Conservation (phyloP, 192 early-diverging fungal species). For the Coemansia erecta region DNA sequence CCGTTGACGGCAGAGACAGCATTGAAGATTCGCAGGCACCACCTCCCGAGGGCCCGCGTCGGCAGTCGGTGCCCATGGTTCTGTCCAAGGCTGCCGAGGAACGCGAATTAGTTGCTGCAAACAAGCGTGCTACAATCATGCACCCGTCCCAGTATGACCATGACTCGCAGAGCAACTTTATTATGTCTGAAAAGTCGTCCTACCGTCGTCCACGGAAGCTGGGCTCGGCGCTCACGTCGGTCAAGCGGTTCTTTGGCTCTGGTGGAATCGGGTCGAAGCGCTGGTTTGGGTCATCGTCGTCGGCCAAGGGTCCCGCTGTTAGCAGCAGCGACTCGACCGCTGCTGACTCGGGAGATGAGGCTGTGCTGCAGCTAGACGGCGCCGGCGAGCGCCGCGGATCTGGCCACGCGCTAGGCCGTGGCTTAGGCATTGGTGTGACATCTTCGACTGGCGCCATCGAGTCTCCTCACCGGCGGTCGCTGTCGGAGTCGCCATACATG, state of each 20-base stretch:
- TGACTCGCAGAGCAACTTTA: conserved; percentile 22
- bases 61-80: conserved; percentile 45
- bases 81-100: conserved; percentile 13
- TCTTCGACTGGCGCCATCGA: background rate
- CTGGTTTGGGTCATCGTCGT: conserved; percentile 31
- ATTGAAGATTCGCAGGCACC: conserved; percentile 6
- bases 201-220: conserved; percentile 36
- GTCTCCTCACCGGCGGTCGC: conserved; percentile 38
- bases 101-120: conserved; percentile 23
- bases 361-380: background rate
- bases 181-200: conserved; percentile 26
- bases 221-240: conserved; percentile 47
- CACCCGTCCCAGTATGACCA: conserved; percentile 26
- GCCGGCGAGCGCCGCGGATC: conserved; percentile 23
- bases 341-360: conserved; percentile 10
- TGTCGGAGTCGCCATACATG: conserved; percentile 50
- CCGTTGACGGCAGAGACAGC: conserved; percentile 13
- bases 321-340: conserved; percentile 34
- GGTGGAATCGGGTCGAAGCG: conserved; percentile 28
- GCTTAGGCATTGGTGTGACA: conserved; percentile 25
- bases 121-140: conserved; percentile 51
- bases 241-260: conserved; percentile 43
- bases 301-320: conserved; percentile 15
- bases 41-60: conserved; percentile 28
- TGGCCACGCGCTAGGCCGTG: conserved; percentile 8